A percentile compares a stretch with the other conserved stretches of the same genome.
These are phyloP conservation scores for Beauveria medogensis DNA, from an alignment of 2,329 filamentous ascomycete species.

Conservation along the genomic window DNA sequence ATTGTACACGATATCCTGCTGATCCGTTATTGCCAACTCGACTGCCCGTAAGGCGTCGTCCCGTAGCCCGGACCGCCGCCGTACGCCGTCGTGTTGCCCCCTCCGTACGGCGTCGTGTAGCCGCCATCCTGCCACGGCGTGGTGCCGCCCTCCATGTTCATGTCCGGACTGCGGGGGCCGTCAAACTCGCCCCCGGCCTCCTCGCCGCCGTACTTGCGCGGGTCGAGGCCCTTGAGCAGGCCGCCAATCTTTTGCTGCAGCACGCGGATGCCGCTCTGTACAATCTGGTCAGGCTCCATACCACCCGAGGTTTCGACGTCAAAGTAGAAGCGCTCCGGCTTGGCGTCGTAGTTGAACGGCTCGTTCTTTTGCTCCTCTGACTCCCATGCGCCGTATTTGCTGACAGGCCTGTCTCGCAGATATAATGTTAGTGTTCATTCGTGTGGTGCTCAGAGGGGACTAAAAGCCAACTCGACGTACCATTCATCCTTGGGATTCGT, in stretches of 20 bases:
- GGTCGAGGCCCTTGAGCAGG: constrained; percentile 55
- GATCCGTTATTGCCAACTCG: constrained; percentile 37
- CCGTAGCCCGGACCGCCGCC: constrained; percentile 34
- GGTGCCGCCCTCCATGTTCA: constrained; percentile 49
- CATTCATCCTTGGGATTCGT: constrained; percentile 74
- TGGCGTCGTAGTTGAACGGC: constrained; percentile 83
- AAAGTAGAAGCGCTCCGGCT: constrained; percentile 80
- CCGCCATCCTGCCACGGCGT: constrained; percentile 55
- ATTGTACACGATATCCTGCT: neutral
- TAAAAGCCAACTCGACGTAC: constrained; percentile 35
- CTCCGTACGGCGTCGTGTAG: constrained; percentile 61
- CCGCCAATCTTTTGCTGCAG: constrained; percentile 84
- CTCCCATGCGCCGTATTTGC: constrained; percentile 73
- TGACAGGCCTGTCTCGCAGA: constrained; percentile 57
- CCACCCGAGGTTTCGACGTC: constrained; percentile 86
- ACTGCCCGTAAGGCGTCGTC: constrained; percentile 38
- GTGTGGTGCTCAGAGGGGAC: too few relatives aligned
- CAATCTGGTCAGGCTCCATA: constrained; percentile 81
- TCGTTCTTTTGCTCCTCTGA: constrained; percentile 69
- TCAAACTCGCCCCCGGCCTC: constrained; percentile 49
- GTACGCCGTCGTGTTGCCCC: constrained; percentile 52
- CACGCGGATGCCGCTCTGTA: constrained; percentile 80
- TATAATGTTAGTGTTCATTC: too few relatives aligned
- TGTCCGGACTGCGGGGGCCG: constrained; percentile 58
- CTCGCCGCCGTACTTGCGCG: constrained; percentile 41